Conservation (phyloP, 2,329 filamentous ascomycete genomes). For the Didymella arachidicola region DNA sequence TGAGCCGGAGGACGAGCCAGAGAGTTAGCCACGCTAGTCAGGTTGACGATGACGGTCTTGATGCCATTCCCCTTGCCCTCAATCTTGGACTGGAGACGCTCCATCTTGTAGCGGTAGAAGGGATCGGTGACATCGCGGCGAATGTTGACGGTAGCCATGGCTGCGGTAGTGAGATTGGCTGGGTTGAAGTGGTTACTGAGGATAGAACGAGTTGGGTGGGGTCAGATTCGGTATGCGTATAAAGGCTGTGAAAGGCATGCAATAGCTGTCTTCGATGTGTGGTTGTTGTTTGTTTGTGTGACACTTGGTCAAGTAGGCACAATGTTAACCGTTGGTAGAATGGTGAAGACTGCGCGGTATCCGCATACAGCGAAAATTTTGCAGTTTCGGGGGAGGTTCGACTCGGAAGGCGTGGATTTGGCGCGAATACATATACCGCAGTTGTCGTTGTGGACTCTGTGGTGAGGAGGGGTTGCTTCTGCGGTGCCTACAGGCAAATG, state of each 20-base stretch:
- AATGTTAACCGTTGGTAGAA: conserved; percentile 88
- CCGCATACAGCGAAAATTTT: conserved; percentile 94
- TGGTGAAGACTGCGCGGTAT: conserved; percentile 91
- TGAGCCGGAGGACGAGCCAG: conserved; percentile 91
- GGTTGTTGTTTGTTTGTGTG: conserved; percentile 42
- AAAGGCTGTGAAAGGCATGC: conserved; percentile 70
- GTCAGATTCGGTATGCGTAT: conserved; percentile 53
- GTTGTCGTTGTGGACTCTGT: conserved; percentile 44
- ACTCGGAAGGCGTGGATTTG: conserved; percentile 93
- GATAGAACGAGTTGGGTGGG: conserved; percentile 15
- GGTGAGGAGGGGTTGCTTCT: conserved; percentile 42
- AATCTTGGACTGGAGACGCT: conserved; percentile 97
- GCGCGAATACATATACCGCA: conserved; percentile 99
- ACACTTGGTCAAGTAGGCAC: conserved; percentile 50
- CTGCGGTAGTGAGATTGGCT: conserved; percentile 60
- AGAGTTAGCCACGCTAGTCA: conserved; percentile 90
- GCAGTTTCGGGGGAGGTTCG: conserved; percentile 93
- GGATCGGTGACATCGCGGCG: conserved; percentile 94
- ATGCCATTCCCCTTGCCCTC: conserved; percentile 99
- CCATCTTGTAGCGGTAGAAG: conserved; percentile 99
- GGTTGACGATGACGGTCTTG: conserved; percentile 97
- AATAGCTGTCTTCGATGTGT: conserved; percentile 50
- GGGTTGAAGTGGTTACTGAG: conserved; percentile 33
- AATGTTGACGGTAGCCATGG: conserved; percentile 97
- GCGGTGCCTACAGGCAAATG: conserved; percentile 37